A percentile compares a stretch with the other conserved stretches of the same genome.
phyloP scores from a whole-genome alignment of 106 monocot species.

The Acorus calamus region DNA sequence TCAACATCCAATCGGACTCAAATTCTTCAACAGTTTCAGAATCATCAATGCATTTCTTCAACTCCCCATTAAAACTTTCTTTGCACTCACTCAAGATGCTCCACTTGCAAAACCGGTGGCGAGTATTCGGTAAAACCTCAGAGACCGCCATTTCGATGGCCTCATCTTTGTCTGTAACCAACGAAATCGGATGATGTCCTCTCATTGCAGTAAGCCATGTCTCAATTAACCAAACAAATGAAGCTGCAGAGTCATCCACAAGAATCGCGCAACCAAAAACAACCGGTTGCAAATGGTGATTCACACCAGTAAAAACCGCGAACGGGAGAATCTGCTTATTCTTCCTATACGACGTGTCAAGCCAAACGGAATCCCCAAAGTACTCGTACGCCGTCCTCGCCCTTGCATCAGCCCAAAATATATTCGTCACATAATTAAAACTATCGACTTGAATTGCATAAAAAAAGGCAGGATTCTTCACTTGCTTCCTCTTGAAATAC shows the following conservation, averaged over 20 bases:
- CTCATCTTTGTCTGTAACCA: conserved; percentile 10
- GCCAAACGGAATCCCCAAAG: conserved; percentile 20
- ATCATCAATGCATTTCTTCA: conserved; percentile 17
- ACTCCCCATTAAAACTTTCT: conserved; percentile 16
- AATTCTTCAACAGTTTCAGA: conserved; percentile 11
- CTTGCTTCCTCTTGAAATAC: conserved; percentile 22
- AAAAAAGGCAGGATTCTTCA: conserved; percentile 16
- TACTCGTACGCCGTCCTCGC: conserved; percentile 15
- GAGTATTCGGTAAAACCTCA: conserved; percentile 9
- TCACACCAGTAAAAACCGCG: conserved; percentile 11
- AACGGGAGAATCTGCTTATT: conserved; percentile 18
- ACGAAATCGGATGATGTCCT: conserved; percentile 5
- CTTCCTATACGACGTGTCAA: conserved; percentile 24
- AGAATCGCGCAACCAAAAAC: conserved; percentile 16
- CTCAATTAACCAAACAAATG: conserved; percentile 19
- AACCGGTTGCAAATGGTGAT: conserved; percentile 22
- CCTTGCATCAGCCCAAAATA: conserved; percentile 21
- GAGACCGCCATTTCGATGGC: conserved; percentile 2
- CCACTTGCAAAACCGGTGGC: conserved; percentile 20
- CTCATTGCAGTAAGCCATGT: conserved; percentile 17
- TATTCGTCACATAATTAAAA: conserved; percentile 8
- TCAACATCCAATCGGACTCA: conserved; percentile 43
- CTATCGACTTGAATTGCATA: conserved; percentile 13
- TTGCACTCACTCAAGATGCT: conserved; percentile 16
- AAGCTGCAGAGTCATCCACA: conserved; percentile 7